Evolutionary conservation across 345 rosid species (phyloP).

Genomic region (Hirschfeldia incana): DNA sequence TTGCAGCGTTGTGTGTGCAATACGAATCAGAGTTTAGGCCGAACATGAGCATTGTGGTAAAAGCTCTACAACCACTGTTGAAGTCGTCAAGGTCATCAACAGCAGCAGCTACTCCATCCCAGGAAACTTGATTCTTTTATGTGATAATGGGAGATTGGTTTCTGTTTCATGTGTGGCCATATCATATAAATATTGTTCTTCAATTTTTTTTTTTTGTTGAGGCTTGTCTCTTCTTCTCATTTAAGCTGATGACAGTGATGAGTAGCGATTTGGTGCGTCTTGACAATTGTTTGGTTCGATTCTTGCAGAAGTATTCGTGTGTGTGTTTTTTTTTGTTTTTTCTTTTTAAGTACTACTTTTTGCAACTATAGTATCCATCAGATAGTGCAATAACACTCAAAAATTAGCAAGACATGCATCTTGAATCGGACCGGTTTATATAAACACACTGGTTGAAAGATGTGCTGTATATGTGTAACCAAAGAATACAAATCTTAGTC

Average conservation of each 20-base stretch:
- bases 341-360: no score
- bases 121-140: slow-evolving; percentile 27
- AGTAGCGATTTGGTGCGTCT: neutral
- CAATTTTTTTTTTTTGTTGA: slow-evolving; percentile 8
- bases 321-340: neutral
- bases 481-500: neutral
- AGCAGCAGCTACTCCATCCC: slow-evolving; percentile 50
- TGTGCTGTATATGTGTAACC: neutral
- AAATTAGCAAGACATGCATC: neutral
- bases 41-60: slow-evolving; percentile 93
- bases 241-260: no score
- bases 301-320: neutral
- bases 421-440: neutral
- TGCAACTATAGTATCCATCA: neutral
- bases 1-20: slow-evolving; percentile 89
- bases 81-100: slow-evolving; percentile 53
- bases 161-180: slow-evolving; percentile 19
- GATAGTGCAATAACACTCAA: neutral
- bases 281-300: neutral
- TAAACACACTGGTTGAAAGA: neutral
- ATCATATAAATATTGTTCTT: slow-evolving; percentile 11
- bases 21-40: slow-evolving; percentile 95
- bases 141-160: slow-evolving; percentile 20
- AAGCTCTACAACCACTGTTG: slow-evolving; percentile 85
- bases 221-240: neutral